These are phyloP conservation scores for Candida endomychidarum DNA, from an alignment of 805 yeast species.

Conservation along the genomic window DNA sequence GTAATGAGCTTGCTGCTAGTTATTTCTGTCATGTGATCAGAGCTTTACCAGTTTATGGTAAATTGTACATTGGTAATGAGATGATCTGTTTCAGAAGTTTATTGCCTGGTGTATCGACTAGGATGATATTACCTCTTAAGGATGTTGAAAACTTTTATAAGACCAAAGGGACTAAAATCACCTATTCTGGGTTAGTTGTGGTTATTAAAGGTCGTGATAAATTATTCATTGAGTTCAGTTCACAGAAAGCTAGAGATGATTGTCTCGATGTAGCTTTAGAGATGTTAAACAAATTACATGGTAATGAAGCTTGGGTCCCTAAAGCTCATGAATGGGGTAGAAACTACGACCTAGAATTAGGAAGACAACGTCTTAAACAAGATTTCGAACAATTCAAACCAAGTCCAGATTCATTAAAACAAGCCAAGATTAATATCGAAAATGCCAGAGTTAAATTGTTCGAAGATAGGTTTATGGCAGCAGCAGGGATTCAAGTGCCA, in stretches of 20 bases:
- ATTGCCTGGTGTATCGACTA: slow-evolving; percentile 72
- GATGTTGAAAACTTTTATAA: slow-evolving; percentile 71
- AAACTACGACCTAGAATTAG: slow-evolving; percentile 20
- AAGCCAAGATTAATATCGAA: slow-evolving; percentile 34
- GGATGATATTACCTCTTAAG: slow-evolving; percentile 75
- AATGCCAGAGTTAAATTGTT: slow-evolving; percentile 63
- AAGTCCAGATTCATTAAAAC: slow-evolving; percentile 13
- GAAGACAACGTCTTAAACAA: slow-evolving; percentile 14
- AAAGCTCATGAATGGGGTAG: slow-evolving; percentile 26
- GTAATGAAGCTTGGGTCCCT: slow-evolving; percentile 23
- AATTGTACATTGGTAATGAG: slow-evolving; percentile 66
- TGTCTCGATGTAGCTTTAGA: slow-evolving; percentile 55
- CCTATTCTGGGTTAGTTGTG: slow-evolving; percentile 68
- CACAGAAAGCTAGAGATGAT: slow-evolving; percentile 66
- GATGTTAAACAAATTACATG: slow-evolving; percentile 45
- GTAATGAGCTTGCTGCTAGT: slow-evolving; percentile 57
- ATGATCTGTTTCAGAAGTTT: slow-evolving; percentile 79
- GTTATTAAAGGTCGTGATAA: slow-evolving; percentile 76
- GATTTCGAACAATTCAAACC: slow-evolving; percentile 6
- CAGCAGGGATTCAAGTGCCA: slow-evolving; percentile 66
- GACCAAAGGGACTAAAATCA: slow-evolving; percentile 67
- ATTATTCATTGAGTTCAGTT: slow-evolving; percentile 72
- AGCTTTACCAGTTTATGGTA: slow-evolving; percentile 80
- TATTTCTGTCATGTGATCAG: slow-evolving; percentile 70
- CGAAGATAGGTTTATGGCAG: slow-evolving; percentile 63